These are phyloP conservation scores for Plasmodium inui DNA, from an alignment of 169 alveolate genomes.

Conservation along the genomic window DNA sequence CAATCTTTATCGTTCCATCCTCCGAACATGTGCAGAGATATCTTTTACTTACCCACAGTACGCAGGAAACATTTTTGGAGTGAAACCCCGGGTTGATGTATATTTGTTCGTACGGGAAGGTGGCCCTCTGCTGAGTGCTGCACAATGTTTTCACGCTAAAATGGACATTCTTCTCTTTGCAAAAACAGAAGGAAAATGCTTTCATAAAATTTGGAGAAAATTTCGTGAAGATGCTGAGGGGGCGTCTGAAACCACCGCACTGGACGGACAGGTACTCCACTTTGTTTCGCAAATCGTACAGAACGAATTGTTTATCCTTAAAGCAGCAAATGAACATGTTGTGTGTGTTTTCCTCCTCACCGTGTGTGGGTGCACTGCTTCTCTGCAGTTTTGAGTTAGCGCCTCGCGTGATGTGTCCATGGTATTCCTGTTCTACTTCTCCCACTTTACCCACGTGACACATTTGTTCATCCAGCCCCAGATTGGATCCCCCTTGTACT, in stretches of 20 bases:
- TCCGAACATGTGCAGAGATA: constrained; percentile 63
- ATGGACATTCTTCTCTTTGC: constrained; percentile 49
- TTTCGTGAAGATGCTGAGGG: constrained; percentile 50
- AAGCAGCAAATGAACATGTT: constrained; percentile 60
- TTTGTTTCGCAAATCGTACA: constrained; percentile 46
- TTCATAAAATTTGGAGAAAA: background rate
- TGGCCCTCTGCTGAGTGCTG: background rate
- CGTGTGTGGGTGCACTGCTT: background rate
- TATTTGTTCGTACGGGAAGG: constrained; percentile 43
- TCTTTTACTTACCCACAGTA: constrained; percentile 30
- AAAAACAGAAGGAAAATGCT: constrained; percentile 55
- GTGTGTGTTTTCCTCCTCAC: background rate
- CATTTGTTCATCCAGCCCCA: background rate
- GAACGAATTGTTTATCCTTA: constrained; percentile 61
- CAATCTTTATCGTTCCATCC: constrained; percentile 42
- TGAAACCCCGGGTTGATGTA: constrained; percentile 46
- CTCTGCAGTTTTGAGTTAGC: background rate
- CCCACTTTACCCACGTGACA: background rate
- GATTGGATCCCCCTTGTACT: background rate
- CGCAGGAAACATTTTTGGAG: constrained; percentile 45
- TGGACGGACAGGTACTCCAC: constrained; percentile 56
- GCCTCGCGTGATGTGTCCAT: background rate
- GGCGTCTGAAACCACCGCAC: constrained; percentile 75
- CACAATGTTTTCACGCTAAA: constrained; percentile 24
- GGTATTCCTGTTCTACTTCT: background rate